Percentiles rank a stretch among this genome's conserved stretches.
Conservation (phyloP, 768 basidiomycete species). For the Xerocomellus dryophilus region DNA sequence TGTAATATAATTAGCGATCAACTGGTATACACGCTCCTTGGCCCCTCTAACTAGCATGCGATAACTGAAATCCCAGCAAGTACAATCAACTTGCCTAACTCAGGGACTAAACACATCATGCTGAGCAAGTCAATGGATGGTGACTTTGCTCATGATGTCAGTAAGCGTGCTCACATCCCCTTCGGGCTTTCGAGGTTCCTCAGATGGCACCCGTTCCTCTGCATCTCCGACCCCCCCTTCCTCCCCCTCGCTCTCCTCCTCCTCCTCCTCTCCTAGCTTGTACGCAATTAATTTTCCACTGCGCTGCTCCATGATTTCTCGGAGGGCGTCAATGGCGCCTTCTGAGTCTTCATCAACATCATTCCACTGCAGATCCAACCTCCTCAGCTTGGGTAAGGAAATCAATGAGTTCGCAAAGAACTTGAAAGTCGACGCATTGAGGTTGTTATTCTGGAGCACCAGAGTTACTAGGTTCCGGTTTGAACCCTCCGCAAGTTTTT, state of each 20-base stretch:
- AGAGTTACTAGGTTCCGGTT: slow-evolving; percentile 73
- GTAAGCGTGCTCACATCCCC: slow-evolving; percentile 56
- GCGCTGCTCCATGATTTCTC: slow-evolving; percentile 54
- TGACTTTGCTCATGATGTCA: slow-evolving; percentile 64
- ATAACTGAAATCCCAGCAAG: slow-evolving; percentile 6
- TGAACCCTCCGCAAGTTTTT: slow-evolving; percentile 61
- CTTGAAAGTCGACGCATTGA: slow-evolving; percentile 65
- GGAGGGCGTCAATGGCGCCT: slow-evolving; percentile 48
- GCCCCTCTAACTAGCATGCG: neutral
- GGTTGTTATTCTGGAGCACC: slow-evolving; percentile 89
- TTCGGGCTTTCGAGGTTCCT: slow-evolving; percentile 29
- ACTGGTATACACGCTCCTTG: slow-evolving; percentile 25
- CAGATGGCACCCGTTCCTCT: slow-evolving; percentile 21
- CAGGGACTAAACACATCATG: neutral
- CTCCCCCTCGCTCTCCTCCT: slow-evolving; percentile 54
- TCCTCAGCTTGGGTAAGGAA: slow-evolving; percentile 56
- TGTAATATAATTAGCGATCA: slow-evolving; percentile 11
- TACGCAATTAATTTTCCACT: slow-evolving; percentile 64
- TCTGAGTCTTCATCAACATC: slow-evolving; percentile 80
- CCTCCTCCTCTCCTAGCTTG: slow-evolving; percentile 84
- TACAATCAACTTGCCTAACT: neutral
- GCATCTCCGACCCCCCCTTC: slow-evolving; percentile 45
- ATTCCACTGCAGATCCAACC: slow-evolving; percentile 87
- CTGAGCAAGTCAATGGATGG: slow-evolving; percentile 35
- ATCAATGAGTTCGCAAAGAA: slow-evolving; percentile 66